These are phyloP conservation scores for Vitis hybrid DNA, from an alignment of 177 flowering plant genomes.

Conservation along the genomic window DNA sequence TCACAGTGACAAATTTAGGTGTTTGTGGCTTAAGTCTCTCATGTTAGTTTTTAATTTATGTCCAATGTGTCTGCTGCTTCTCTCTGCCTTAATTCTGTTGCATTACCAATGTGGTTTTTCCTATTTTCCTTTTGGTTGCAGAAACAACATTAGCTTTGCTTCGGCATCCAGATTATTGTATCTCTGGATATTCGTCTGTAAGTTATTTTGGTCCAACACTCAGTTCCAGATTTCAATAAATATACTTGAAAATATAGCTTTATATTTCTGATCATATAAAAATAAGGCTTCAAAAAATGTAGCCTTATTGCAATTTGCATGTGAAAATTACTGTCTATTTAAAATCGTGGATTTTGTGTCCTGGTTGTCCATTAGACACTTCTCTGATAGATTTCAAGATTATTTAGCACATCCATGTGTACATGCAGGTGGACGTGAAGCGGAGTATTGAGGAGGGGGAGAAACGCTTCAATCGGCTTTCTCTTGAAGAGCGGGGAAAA, in stretches of 20 bases:
- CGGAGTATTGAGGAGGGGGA: constrained; percentile 81
- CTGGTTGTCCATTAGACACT: constrained; percentile 2
- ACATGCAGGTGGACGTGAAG: constrained; percentile 71
- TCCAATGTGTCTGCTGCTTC: too few relatives aligned
- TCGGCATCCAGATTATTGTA: constrained; percentile 93
- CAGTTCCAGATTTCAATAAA: too few relatives aligned
- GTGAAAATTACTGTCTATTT: not conserved
- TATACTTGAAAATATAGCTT: too few relatives aligned
- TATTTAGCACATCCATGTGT: constrained; percentile 12
- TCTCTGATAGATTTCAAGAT: constrained; percentile 3
- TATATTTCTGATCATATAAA: too few relatives aligned
- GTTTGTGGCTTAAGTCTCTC: too few relatives aligned
- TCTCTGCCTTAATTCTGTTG: too few relatives aligned
- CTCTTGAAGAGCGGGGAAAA: constrained; percentile 94
- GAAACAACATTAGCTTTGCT: constrained; percentile 88
- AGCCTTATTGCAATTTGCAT: not conserved
- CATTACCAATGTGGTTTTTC: not conserved
- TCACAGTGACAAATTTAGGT: too few relatives aligned
- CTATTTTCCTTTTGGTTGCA: constrained; percentile 40
- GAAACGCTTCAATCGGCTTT: constrained; percentile 82
- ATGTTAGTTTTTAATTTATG: too few relatives aligned
- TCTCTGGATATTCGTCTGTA: constrained; percentile 92
- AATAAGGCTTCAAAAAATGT: not conserved
- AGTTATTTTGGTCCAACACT: constrained; percentile 24
- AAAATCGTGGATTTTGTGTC: not conserved